Evolutionary conservation across 2,329 filamentous ascomycete genomes (phyloP), one percentile per base, ranked within the genome.

Genomic region (Aspergillus sp.): DNA sequence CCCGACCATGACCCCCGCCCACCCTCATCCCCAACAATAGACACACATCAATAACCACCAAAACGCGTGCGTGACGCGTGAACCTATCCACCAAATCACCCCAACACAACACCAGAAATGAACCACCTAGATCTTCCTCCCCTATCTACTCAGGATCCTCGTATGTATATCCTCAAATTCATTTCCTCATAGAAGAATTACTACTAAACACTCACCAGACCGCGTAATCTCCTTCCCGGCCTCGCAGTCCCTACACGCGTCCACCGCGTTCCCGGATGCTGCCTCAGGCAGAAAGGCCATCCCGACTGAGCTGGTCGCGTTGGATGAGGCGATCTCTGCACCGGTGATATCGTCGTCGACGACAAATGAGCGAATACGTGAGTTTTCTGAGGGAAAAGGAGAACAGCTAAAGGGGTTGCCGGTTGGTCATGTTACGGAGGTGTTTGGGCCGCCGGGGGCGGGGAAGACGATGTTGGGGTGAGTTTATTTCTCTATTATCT

Each of bases 401-500:
- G 11, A 36, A 15, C 32, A 13, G 65, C 25, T 39, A 53, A 82
- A 84, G 17, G 92, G 92, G 3, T 81, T 96, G 51, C 84, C 84
- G 62, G 86, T 88, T 59, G 91, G 92, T 13, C 90, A 92, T 73
- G 83, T 96, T 44, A 90, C 90, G 3, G 94, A 98, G 75, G 79
- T 96, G 53, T 96, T 91, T 84, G 94, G 94, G 0, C 92, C 93
- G 10, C 89, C 91, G 8, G 93, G 92, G 1, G 86, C 86, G 25
- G 94, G 93, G 30, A 97, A 96, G 81, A 96, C 92, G 3, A 83
- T 89, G 11, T 80, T 97, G 67, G 90, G 88, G 90, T 94, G 81
- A 78, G 86, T 78, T 51, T 60, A 19, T 21, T 55, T 48, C 65
- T 65, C 42, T 21, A 21, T 5, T 5, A 21, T 10, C 7, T 2